These are phyloP conservation scores for Trichoderma sp. DNA, from an alignment of 2,329 filamentous ascomycete species.

Conservation along the genomic window DNA sequence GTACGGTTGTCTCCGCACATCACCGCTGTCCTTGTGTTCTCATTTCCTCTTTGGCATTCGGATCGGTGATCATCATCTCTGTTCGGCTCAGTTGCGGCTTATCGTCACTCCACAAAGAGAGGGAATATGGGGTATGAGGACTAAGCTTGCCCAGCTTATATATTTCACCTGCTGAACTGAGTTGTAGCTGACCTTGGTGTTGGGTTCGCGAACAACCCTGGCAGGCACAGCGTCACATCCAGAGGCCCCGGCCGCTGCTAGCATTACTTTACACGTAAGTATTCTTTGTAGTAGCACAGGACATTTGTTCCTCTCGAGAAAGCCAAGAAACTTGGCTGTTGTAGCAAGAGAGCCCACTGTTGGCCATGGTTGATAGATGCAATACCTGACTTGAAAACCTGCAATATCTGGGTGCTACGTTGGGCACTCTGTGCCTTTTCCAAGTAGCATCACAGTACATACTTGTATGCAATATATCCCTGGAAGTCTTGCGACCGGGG, in stretches of 20 bases:
- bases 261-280: neutral
- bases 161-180: conserved; percentile 15
- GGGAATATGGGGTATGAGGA: conserved; percentile 7
- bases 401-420: neutral
- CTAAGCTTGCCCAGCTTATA: conserved; percentile 20
- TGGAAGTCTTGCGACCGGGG: conserved; percentile 1
- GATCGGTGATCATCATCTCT: conserved; percentile 27
- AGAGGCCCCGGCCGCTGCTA: neutral
- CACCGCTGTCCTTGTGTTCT: conserved; percentile 16
- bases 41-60: conserved; percentile 17
- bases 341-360: neutral
- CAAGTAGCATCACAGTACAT: neutral
- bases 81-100: conserved; percentile 16
- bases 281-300: neutral
- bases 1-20: conserved; percentile 19
- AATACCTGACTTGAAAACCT: neutral
- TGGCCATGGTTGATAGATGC: neutral
- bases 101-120: conserved; percentile 20
- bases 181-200: conserved; percentile 2
- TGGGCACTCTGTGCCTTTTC: neutral
- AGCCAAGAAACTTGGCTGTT: neutral
- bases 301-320: neutral
- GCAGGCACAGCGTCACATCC: conserved; percentile 20
- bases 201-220: conserved; percentile 6
- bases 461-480: neutral